Base-by-base conservation (phyloP, 306 rosid genomes). In the Luffa aegyptiaca region DNA sequence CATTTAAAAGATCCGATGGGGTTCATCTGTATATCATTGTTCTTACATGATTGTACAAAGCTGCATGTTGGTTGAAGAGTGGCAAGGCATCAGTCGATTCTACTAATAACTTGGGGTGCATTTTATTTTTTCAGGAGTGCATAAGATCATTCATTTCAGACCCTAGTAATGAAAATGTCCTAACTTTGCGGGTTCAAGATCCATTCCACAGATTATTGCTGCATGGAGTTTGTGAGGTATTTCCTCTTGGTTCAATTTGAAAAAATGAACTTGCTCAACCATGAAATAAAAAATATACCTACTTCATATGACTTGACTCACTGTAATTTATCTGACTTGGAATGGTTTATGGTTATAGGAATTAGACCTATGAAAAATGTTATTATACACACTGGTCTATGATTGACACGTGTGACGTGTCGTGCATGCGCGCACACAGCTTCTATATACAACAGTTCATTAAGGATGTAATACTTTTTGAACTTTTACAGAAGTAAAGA, bases 171-270 rank as follows among this genome's bases (percentile, higher is more conserved):
- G 86, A 80, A 66, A 89, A 87, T 64, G 81, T 72, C 79, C 92
- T 95, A 18, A 81, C 79, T 66, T 87, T 95, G 5, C 91, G 58
- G 53, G 82, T 92, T 75, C 90, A 86, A 81, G 97, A 93, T 69
- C 99, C 99, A 68, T 91, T 93, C 57, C 97, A 90, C 77, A 80
- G 99, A 81, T 79, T 95, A 82, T 83, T 93, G 83, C 88, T 95
- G 68, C 99, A 95, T 82, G 99, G 99, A 18, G 93, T 95, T 53
- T 95, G 97, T 72, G 99, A 95, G 97, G 98, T 95, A 85, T 70
- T 44, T 74, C 81, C 63, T 56, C 80, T 31, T 48, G 31, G 13
- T 42, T 39, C 0, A 21, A 18, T 41, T 46, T 2, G 4, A 56
- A 1, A 3, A 56, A 35, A 76, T 37, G 7, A 52, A 36, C 1